Evolutionary conservation across 441 rosid genomes (phyloP).

Genomic region (Gossypium schwendimanii): DNA sequence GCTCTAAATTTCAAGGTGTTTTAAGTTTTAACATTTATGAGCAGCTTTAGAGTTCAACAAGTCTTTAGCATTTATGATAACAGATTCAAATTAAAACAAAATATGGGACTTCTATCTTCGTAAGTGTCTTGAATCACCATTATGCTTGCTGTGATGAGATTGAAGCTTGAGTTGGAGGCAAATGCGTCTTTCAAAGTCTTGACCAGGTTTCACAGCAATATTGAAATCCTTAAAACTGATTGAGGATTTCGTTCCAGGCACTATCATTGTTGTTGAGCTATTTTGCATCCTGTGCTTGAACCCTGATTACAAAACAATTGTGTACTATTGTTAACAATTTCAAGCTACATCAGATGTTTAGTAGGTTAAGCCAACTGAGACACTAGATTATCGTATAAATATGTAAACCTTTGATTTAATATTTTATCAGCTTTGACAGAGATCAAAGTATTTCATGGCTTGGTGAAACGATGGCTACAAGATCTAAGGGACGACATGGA

Average conservation of each 20-base stretch:
- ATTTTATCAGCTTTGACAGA: conserved; percentile 37
- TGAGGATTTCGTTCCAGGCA: not conserved
- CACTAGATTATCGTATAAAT: not conserved
- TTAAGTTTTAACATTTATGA: not conserved
- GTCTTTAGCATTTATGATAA: not conserved
- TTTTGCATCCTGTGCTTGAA: not conserved
- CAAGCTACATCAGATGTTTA: not conserved
- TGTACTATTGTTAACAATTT: not conserved
- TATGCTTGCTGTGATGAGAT: not conserved
- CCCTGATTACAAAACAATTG: not conserved
- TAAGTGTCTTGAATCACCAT: not conserved
- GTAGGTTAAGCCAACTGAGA: not conserved
- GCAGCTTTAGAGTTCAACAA: not conserved
- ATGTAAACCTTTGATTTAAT: conserved; percentile 1
- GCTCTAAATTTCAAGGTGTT: not conserved
- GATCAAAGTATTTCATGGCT: conserved; percentile 46
- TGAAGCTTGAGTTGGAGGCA: not conserved
- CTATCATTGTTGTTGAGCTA: not conserved
- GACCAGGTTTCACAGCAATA: not conserved
- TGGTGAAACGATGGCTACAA: conserved; percentile 71
- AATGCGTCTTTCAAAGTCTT: not conserved
- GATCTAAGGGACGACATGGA: conserved; percentile 68
- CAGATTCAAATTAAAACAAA: not conserved
- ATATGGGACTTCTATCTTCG: not conserved
- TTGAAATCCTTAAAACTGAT: not conserved